Evolutionary conservation across 2,329 filamentous ascomycete genomes (phyloP), one percentile per base, ranked within the genome.

Genomic region (Apiospora koreana): DNA sequence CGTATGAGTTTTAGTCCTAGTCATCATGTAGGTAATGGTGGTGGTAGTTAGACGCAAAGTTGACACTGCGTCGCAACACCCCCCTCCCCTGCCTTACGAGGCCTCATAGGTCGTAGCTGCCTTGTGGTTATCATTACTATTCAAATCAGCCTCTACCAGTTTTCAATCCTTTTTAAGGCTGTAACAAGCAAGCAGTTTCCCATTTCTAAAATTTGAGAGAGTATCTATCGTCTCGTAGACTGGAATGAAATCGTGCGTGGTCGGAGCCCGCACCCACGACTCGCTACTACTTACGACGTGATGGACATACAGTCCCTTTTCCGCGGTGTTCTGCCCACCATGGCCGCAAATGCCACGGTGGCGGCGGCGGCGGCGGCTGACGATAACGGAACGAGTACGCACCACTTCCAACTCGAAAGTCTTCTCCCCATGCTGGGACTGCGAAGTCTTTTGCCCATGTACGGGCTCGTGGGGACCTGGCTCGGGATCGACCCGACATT

Each of bases 401-500:
- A 68, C 42, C 14, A 12, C 12, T 45, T 64, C 18, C 45, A 72
- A 9, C 68, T 78, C 3, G 84, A 87, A 71, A 82, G 76, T n/a
- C 77, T 88, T 62, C 79, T 86, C 18, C 79, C 81, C 5, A 81
- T 85, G 0, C 79, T 86, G 4, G 84, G 85, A 12, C 76, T 86
- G 68, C 78, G 76, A 46, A 74, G 75, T 72, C 77, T 87, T 35
- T 77, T 84, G 70, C 81, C 87, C 35, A 72, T 87, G 50, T 85
- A 87, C 71, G 81, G 83, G 28, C 76, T 84, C 48, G 74, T 86
- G 6, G 85, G 83, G 21, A 77, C 76, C 21, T 80, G 80, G 68
- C 77, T 87, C 21, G 86, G 86, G 25, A 77, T 87, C 66, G 86
- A 88, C 70, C 85, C 86, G 1, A 84, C 85, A 0, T 71, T 83